Evolutionary conservation across 1,284 basidiomycete species (phyloP), one percentile per base, ranked within the genome.

Genomic region (Lentinula novae-zelandiae): DNA sequence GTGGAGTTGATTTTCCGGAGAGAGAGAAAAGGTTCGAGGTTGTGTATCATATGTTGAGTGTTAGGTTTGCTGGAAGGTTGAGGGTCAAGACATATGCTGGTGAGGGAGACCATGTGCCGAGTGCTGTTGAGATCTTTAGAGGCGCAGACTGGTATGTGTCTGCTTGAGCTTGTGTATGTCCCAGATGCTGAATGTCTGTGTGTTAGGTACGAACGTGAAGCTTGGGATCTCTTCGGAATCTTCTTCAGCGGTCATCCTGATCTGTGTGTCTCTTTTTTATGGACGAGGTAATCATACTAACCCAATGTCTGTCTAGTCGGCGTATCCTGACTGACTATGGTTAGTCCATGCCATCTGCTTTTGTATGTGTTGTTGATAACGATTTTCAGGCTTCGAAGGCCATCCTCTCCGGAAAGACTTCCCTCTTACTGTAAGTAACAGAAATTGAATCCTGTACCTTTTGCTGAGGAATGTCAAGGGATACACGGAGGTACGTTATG

Each of bases 281-380:
- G 9, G 46, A 36, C 42, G 59, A 46, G 62, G 64, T 9, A 13
- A 2, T 7, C 10, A 36, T 59, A 62, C 34, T 62, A 55, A 20
- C 55, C 39, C 57, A 63, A n/a, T 54, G 6, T 33, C 8, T 46
- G n/a, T 9, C 10, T 38, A 95, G 93, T 48, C 92, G 96, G 66
- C 90, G 97, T 62, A 96, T 99, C 75, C 81, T 99, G 69, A 99
- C 97, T 55, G 97, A 99, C 76, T 99, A 99, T 74, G 96, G 93
- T 89, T 71, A 38, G 79, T 74, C 38, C 27, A 57, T 38, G 17
- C n/a, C 36, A 13, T 58, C 9, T 15, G 5, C 2, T 15, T 15
- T 17, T 13, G 5, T 46, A 9, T 7, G 2, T 12, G 13, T 42
- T 2, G 44, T 22, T 50, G 6, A 31, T 9, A 9, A 33, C 63